Conservation (phyloP, 2,329 filamentous ascomycete genomes). For the Calonectria henricotiae region DNA sequence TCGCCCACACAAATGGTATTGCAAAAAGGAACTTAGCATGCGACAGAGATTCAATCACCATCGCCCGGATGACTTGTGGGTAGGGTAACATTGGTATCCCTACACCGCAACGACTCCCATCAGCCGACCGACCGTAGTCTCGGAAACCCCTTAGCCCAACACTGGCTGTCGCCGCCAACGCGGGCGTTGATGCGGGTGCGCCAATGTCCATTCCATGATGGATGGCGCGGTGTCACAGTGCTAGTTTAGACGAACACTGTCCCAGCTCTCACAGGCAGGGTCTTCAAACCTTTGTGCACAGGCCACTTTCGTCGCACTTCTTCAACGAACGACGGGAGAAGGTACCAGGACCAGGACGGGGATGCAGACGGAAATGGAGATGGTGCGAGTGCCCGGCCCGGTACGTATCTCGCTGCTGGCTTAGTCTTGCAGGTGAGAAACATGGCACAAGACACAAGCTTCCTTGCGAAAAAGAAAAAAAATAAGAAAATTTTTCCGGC, state of each 20-base stretch:
- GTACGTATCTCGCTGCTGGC: background rate
- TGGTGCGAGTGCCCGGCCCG: background rate
- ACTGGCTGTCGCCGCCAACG: slow-evolving; percentile 8
- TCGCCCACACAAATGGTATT: slow-evolving; percentile 18
- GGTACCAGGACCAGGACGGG: slow-evolving; percentile 17
- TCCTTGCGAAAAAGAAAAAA: background rate
- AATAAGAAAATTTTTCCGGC: too few species aligned
- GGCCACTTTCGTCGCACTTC: slow-evolving; percentile 26
- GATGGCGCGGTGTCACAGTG: slow-evolving; percentile 34
- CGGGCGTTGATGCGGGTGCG: slow-evolving; percentile 23
- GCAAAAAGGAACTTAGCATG: slow-evolving; percentile 46
- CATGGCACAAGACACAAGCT: background rate
- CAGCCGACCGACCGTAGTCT: slow-evolving; percentile 19
- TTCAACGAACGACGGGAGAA: slow-evolving; percentile 20
- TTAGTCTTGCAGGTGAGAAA: too few species aligned
- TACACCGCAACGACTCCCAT: slow-evolving; percentile 31
- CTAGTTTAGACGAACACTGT: slow-evolving; percentile 28
- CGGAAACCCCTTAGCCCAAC: slow-evolving; percentile 18
- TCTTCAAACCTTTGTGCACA: slow-evolving; percentile 29
- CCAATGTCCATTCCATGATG: slow-evolving; percentile 6
- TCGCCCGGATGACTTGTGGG: slow-evolving; percentile 11
- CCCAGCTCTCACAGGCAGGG: slow-evolving; percentile 17
- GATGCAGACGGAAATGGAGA: slow-evolving; percentile 14
- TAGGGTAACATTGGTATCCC: slow-evolving; percentile 33
- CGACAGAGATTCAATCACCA: slow-evolving; percentile 34